Base-by-base conservation (phyloP, 2,329 filamentous ascomycete genomes). In the Epichloe uncinata region DNA sequence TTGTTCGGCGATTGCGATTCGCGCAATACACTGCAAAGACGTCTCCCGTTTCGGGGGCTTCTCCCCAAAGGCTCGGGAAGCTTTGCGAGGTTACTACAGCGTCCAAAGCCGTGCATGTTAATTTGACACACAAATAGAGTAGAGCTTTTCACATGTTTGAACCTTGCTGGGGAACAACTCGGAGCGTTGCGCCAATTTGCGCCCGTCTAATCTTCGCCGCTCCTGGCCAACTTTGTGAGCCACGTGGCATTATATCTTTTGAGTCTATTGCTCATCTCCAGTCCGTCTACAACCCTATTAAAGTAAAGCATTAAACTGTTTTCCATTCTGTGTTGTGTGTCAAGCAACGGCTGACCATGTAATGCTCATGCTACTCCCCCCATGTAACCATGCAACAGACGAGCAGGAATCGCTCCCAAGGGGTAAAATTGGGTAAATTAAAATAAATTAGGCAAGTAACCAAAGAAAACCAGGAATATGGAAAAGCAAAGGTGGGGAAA, bases 21-120 rank as follows among this genome's bases (percentile, higher is more conserved):
- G 22, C 22, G 22, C 22, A 22, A 22, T 22, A 22, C 22, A 22
- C 22, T 22, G 22, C 22, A 22, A 22, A 22, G 22, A 6, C 22
- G 2, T 22, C 22, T 22, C 16, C 16, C 16, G 16, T 16, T 16
- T 16, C 16, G 16, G 16, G 16, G 16, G 16, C 16, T 16, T 16
- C 16, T 16, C 16, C 16, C 16, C 16, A 16, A 16, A 16, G 16
- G 16, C 16, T 18, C 16, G 16, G 54, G 59, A 60, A 7, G 61
- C 59, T 0, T 48, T 64, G 50, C 55, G 55, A 47, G 55, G 55
- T n/a, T 63, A 63, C 43, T 60, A 55, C n/a, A 56, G 54, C 11
- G 51, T 58, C 26, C 20, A 63, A 63, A 52, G 56, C 60, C 22
- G 61, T 63, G 41, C 60, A 66, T 52, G 53, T 61, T 3, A 63